These are phyloP conservation scores for Fusarium beomiforme DNA, from an alignment of 2,329 filamentous ascomycete species.

Conservation along the genomic window DNA sequence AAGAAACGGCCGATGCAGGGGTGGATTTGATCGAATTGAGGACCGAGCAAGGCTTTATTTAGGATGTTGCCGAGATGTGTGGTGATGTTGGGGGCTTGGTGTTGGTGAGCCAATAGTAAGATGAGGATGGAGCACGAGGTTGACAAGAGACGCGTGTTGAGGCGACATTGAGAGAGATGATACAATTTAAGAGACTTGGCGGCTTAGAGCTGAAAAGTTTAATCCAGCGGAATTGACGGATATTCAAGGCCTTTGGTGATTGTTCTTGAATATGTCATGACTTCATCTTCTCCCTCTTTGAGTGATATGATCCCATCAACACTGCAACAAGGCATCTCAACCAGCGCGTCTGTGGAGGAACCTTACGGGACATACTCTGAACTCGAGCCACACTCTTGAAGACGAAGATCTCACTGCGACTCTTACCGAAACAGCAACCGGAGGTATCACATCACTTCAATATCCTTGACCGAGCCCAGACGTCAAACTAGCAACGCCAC, in stretches of 20 bases:
- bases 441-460: background rate
- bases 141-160: slow-evolving; percentile 11
- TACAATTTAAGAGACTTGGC: background rate
- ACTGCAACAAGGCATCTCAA: background rate
- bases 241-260: background rate
- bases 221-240: too few relatives aligned
- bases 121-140: slow-evolving; percentile 35
- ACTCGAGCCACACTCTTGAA: too few relatives aligned
- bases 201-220: background rate
- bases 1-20: background rate
- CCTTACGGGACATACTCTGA: too few relatives aligned
- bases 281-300: background rate
- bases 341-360: too few relatives aligned
- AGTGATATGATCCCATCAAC: background rate
- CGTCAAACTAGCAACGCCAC: slow-evolving; percentile 6
- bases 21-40: background rate
- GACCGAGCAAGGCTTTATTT: background rate
- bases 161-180: background rate
- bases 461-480: slow-evolving; percentile 10
- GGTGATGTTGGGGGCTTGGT: background rate
- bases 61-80: background rate
- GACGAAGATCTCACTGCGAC: background rate
- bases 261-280: background rate
- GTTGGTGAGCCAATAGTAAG: slow-evolving; percentile 28
- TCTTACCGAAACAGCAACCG: background rate